Evolutionary conservation across 2,329 filamentous ascomycete species (phyloP).

Genomic region (Calonectria ilicicola): DNA sequence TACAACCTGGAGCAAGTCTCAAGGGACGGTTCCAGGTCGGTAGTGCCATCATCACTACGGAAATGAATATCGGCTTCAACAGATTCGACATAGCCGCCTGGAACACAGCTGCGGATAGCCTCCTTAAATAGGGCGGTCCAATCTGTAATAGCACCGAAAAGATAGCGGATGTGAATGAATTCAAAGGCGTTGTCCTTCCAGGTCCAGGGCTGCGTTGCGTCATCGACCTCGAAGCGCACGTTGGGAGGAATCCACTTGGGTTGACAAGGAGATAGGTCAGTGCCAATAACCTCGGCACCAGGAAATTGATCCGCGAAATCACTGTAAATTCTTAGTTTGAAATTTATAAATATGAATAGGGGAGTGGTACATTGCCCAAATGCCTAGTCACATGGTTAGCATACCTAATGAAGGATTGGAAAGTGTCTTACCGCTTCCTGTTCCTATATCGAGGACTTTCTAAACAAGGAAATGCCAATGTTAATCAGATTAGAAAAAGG

Average conservation of each 20-base stretch:
- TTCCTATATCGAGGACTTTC: conserved; percentile 39
- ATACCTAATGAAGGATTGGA: not conserved
- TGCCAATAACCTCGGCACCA: conserved; percentile 34
- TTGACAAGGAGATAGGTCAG: conserved; percentile 37
- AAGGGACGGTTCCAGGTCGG: conserved; percentile 21
- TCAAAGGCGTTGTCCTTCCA: conserved; percentile 34
- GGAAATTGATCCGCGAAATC: conserved; percentile 38
- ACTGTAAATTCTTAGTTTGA: not conserved
- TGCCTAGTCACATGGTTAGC: conserved; percentile 24
- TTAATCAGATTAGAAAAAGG: not conserved
- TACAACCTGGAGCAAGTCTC: conserved; percentile 32
- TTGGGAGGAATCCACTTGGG: conserved; percentile 37
- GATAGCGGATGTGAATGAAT: conserved; percentile 38
- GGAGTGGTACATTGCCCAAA: conserved; percentile 37
- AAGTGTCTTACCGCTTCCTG: conserved; percentile 27
- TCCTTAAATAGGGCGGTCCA: conserved; percentile 29
- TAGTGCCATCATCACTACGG: conserved; percentile 37
- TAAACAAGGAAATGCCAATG: not conserved
- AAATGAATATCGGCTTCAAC: conserved; percentile 35
- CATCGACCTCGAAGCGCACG: conserved; percentile 37
- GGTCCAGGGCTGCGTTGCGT: conserved; percentile 34
- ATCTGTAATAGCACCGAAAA: conserved; percentile 36
- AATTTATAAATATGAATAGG: not conserved
- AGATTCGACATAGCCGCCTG: conserved; percentile 34
- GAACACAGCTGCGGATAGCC: conserved; percentile 31